Conservation (phyloP, 2,329 filamentous ascomycete species). For the Xylariaceae sp. region DNA sequence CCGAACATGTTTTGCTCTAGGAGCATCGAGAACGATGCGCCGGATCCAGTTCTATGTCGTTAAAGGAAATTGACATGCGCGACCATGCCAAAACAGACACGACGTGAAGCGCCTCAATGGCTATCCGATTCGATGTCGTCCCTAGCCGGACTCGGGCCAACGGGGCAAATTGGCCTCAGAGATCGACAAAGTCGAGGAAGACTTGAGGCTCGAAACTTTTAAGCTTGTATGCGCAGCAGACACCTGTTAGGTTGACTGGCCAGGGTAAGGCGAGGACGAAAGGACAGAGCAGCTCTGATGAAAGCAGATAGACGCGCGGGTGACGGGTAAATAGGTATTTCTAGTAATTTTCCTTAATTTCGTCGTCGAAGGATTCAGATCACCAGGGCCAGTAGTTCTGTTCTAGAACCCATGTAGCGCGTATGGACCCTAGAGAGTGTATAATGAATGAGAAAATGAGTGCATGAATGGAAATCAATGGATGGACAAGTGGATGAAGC, state of each 20-base stretch:
- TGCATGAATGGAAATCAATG: no score
- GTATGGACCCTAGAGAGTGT: neutral
- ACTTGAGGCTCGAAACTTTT: neutral
- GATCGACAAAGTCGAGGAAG: neutral
- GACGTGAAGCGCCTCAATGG: conserved; percentile 3
- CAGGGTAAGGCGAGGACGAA: neutral
- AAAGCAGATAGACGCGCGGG: neutral
- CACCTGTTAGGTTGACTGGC: neutral
- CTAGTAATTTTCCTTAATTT: neutral
- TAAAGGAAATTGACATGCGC: conserved; percentile 2
- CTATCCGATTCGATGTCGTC: neutral
- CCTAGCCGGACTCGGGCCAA: neutral
- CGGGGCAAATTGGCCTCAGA: neutral
- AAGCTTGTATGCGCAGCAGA: neutral
- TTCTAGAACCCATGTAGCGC: neutral
- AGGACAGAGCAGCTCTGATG: neutral
- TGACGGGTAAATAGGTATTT: neutral
- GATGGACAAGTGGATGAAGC: no score
- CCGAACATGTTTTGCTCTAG: conserved; percentile 2
- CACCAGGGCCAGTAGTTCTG: neutral
- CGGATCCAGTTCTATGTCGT: neutral
- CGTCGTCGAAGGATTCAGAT: neutral
- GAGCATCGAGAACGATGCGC: conserved; percentile 2
- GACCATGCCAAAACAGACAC: conserved; percentile 10
- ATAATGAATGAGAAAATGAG: no score